Conservation (phyloP, 192 early-diverging fungal genomes). For the Backusella mclennaniae region DNA sequence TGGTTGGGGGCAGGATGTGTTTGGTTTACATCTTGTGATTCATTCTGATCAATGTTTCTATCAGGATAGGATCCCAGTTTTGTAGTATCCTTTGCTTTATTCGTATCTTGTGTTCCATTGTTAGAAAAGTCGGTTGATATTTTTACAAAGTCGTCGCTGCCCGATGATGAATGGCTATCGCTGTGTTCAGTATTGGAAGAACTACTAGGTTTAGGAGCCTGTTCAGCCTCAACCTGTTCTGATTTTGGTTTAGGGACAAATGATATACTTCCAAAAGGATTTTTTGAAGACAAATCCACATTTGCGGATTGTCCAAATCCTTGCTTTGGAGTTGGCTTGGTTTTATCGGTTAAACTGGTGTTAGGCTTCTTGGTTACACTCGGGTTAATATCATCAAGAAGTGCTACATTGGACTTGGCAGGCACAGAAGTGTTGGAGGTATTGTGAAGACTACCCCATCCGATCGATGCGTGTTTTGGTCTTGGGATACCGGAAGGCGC, state of each 20-base stretch:
- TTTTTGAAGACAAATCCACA: neutral
- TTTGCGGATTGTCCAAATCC: neutral
- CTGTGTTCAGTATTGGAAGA: neutral
- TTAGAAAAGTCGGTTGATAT: neutral
- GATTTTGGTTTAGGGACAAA: neutral
- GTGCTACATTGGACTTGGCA: neutral
- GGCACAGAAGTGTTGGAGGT: neutral
- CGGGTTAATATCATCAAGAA: neutral
- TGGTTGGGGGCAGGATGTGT: neutral
- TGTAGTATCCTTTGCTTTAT: neutral
- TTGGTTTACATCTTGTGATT: neutral
- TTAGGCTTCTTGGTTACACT: neutral
- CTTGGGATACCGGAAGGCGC: neutral
- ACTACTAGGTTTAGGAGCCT: neutral
- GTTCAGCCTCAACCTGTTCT: neutral
- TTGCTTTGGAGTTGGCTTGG: neutral
- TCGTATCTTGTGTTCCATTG: neutral
- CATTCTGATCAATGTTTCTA: neutral
- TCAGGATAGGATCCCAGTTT: neutral
- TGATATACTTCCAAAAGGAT: neutral
- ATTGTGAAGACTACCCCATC: neutral
- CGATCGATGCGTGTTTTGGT: neutral
- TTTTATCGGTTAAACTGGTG: neutral
- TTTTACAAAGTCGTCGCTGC: neutral
- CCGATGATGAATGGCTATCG: neutral